Conservation (phyloP, 139 green algal species). For the Chlorella sp. region DNA sequence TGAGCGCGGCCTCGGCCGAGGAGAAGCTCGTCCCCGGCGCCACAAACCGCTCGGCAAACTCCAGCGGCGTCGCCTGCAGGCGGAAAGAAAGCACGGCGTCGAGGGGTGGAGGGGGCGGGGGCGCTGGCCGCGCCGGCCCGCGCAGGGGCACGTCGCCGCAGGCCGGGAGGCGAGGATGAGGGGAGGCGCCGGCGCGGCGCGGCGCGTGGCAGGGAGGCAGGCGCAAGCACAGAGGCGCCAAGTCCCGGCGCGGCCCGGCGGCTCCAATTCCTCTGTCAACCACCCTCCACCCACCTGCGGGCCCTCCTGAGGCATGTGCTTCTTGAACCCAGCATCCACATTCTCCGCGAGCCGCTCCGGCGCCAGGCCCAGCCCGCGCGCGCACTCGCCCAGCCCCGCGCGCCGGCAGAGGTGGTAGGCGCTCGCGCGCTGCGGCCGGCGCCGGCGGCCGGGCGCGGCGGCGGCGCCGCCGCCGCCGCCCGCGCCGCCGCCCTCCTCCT, state of each 20-base stretch:
- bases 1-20: conserved; percentile 39
- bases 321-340: conserved; percentile 53
- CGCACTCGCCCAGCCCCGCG: conserved; percentile 35
- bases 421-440: conserved; percentile 1
- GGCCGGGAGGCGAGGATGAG: not conserved
- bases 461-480: conserved; percentile 18
- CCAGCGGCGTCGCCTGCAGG: conserved; percentile 8
- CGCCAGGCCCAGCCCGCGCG: conserved; percentile 30
- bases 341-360: conserved; percentile 69
- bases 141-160: too few species aligned
- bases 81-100: not conserved
- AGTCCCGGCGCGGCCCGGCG: too few species aligned
- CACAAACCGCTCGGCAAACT: conserved; percentile 41
- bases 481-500: not conserved
- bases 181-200: too few species aligned
- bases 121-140: not conserved
- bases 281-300: conserved; percentile 3
- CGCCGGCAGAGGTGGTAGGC: conserved; percentile 9
- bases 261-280: too few species aligned
- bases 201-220: too few species aligned
- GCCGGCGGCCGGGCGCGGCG: not conserved
- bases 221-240: too few species aligned
- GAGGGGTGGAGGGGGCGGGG: not conserved
- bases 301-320: conserved; percentile 40
- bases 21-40: conserved; percentile 14